phyloP scores from a whole-genome alignment of 305 asterid species.

The Plantago coronopus region DNA sequence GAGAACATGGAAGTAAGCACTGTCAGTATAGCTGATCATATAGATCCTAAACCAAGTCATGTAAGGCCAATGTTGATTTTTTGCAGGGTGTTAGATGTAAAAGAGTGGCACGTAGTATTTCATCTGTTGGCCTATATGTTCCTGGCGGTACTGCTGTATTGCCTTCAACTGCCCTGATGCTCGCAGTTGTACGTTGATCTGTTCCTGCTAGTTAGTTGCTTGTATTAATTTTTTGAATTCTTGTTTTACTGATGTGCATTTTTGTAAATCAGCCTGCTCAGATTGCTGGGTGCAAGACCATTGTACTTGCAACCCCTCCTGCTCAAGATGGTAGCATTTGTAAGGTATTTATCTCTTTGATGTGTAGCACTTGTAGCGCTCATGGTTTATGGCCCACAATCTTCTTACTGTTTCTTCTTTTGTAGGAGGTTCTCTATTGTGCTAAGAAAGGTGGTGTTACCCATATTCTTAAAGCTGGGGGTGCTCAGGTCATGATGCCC shows the following conservation, averaged over 20 bases:
- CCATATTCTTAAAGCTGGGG: slow-evolving; percentile 96
- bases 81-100: slow-evolving; percentile 92
- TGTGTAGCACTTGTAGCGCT: slow-evolving; percentile 10
- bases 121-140: slow-evolving; percentile 95
- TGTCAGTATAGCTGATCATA: slow-evolving; percentile 10
- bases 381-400: slow-evolving; percentile 22
- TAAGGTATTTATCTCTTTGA: slow-evolving; percentile 49
- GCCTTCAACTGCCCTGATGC: slow-evolving; percentile 99
- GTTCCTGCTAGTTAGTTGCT: slow-evolving; percentile 15
- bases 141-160: slow-evolving; percentile 99
- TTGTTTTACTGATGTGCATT: slow-evolving; percentile 23
- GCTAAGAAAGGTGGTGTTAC: slow-evolving; percentile 97
- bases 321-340: slow-evolving; percentile 79
- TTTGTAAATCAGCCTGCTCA: slow-evolving; percentile 80
- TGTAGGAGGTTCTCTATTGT: slow-evolving; percentile 89
- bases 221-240: slow-evolving; percentile 15
- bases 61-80: slow-evolving; percentile 20
- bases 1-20: slow-evolving; percentile 86
- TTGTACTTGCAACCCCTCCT: slow-evolving; percentile 95
- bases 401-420: slow-evolving; percentile 16
- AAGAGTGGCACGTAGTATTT: slow-evolving; percentile 86
- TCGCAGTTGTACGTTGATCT: slow-evolving; percentile 77
- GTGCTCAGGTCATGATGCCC: slow-evolving; percentile 69
- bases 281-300: slow-evolving; percentile 93
- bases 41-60: slow-evolving; percentile 5